Evolutionary conservation across 2,329 filamentous ascomycete species (phyloP).

Genomic region (Aspergillus vadensis): DNA sequence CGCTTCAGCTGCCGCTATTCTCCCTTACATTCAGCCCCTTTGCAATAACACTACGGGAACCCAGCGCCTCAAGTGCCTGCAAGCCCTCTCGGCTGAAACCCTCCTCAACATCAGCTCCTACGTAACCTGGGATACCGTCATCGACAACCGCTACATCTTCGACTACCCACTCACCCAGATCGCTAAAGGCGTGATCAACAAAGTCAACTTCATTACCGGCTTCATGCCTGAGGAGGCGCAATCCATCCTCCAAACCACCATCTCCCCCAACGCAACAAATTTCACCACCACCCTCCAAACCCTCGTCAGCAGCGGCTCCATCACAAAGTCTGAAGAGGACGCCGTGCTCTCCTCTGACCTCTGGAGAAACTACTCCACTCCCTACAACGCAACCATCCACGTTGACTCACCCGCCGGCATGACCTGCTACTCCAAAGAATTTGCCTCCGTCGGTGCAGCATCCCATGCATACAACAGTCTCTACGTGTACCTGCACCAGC

Average conservation of each 20-base stretch:
- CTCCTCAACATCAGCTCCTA: slow-evolving; percentile 20
- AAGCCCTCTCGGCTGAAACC: slow-evolving; percentile 42
- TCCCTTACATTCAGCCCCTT: slow-evolving; percentile 57
- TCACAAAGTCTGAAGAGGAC: slow-evolving; percentile 47
- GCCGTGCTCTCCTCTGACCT: slow-evolving; percentile 49
- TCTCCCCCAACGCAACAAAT: slow-evolving; percentile 45
- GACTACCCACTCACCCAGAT: slow-evolving; percentile 52
- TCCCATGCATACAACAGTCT: slow-evolving; percentile 49
- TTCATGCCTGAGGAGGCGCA: slow-evolving; percentile 58
- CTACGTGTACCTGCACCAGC: slow-evolving; percentile 57
- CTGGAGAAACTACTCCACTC: slow-evolving; percentile 46
- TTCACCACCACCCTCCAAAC: slow-evolving; percentile 47
- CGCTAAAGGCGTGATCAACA: slow-evolving; percentile 48
- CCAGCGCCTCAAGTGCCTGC: slow-evolving; percentile 56
- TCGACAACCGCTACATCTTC: slow-evolving; percentile 60
- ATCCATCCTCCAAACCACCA: slow-evolving; percentile 55
- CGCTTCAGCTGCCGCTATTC: not conserved
- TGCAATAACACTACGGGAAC: slow-evolving; percentile 50
- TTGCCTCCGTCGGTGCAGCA: slow-evolving; percentile 52
- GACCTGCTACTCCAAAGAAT: slow-evolving; percentile 52
- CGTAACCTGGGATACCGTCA: slow-evolving; percentile 53
- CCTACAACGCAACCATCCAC: slow-evolving; percentile 51
- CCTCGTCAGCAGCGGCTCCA: slow-evolving; percentile 36
- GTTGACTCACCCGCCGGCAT: slow-evolving; percentile 30
- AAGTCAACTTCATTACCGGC: slow-evolving; percentile 60